Evolutionary conservation across 768 basidiomycete genomes (phyloP).

Genomic region (Asterophora lycoperdoides): DNA sequence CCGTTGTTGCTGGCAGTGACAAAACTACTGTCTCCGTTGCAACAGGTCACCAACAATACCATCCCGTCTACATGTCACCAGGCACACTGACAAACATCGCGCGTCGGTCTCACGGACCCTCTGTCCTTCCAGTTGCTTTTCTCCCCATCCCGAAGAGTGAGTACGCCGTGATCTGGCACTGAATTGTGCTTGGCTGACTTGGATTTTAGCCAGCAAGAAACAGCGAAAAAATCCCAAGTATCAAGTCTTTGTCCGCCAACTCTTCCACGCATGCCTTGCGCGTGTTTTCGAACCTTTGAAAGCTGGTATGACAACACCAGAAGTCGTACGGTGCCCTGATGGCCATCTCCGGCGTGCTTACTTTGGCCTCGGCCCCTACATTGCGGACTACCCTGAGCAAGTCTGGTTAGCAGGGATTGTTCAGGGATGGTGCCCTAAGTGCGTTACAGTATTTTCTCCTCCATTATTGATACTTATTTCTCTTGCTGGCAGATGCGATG

Average conservation of each 20-base stretch:
- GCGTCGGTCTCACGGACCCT: slow-evolving; percentile 23
- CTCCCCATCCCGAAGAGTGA: slow-evolving; percentile 33
- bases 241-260: slow-evolving; percentile 24
- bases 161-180: slow-evolving; percentile 13
- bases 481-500: slow-evolving; percentile 17
- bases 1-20: slow-evolving; percentile 27
- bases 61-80: slow-evolving; percentile 29
- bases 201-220: neutral
- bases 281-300: slow-evolving; percentile 19
- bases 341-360: slow-evolving; percentile 25
- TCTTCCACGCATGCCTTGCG: slow-evolving; percentile 28
- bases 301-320: slow-evolving; percentile 25
- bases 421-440: slow-evolving; percentile 31
- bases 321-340: slow-evolving; percentile 26
- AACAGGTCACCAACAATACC: slow-evolving; percentile 28
- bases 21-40: slow-evolving; percentile 32
- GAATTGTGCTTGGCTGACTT: no score
- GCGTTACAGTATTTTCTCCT: slow-evolving; percentile 1
- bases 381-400: slow-evolving; percentile 37
- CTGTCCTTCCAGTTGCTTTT: slow-evolving; percentile 27
- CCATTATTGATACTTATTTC: slow-evolving; percentile 8
- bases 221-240: slow-evolving; percentile 16
- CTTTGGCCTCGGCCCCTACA: slow-evolving; percentile 30
- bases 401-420: slow-evolving; percentile 27
- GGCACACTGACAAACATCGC: slow-evolving; percentile 27